Evolutionary conservation across 305 asterid species (phyloP), one percentile per base, ranked within the genome.

Genomic region (Fraxinus ornus): DNA sequence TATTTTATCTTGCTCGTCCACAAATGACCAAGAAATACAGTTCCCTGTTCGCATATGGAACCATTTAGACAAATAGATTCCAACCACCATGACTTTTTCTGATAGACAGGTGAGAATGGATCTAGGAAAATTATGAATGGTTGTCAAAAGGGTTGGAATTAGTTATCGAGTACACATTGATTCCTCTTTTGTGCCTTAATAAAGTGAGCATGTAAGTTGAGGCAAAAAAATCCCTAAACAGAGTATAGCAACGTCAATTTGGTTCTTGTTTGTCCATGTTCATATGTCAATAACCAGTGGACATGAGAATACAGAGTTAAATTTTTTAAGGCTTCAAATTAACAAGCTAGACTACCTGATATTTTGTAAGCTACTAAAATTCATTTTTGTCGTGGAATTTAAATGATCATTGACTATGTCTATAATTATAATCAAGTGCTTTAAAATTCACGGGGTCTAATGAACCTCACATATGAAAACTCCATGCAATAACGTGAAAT

Each of bases 401-500:
- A 49, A 49, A 15, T 15, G 7, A 47, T 4, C 60, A 1, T 49
- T 49, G 60, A 49, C 7, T 15, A 49, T 49, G 6, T 15, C n/a
- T 49, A 49, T 49, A 4, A 49, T 49, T 3, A 47, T 47, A 12
- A 47, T 47, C 57, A 47, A 47, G 57, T 47, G 60, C 60, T 49
- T 15, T 17, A 49, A 49, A 49, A 17, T 47, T 15, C 17, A 15
- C 1, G 60, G 60, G 60, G 22, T 49, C 7, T 30, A 44, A 64
- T 24, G 30, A 75, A 66, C 74, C 81, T 75, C 78, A 75, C 44
- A 60, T 75, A 44, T 49, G 62, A 44, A 75, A 75, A 33, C 60
- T 75, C 35, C 21, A 21, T 32, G 13, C 24, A 78, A 62, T 15
- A 77, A 44, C 39, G 70, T 70, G 71, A 55, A 17, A 49, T 49